A percentile compares a stretch with the other conserved stretches of the same genome.
phyloP scores from a whole-genome alignment of 306 rosid species.

The Malus asiatica region DNA sequence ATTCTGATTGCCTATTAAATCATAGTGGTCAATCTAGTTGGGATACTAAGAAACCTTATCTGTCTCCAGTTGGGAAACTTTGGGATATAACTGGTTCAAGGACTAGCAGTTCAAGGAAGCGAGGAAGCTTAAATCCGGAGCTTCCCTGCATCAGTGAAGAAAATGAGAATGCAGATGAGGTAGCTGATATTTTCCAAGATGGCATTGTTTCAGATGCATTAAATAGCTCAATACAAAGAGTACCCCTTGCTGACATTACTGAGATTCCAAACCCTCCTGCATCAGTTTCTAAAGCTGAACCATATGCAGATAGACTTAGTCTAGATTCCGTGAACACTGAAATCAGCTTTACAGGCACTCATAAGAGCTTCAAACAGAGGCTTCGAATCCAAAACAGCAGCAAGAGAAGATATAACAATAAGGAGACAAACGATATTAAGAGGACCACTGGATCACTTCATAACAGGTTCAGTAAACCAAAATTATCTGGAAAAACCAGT shows the following conservation, averaged over 20 bases:
- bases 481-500: conserved; percentile 49
- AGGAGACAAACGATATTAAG: conserved; percentile 44
- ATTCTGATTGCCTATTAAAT: conserved; percentile 44
- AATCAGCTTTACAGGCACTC: conserved; percentile 40
- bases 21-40: conserved; percentile 27
- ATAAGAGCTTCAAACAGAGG: conserved; percentile 37
- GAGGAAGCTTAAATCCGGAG: conserved; percentile 50
- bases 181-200: conserved; percentile 32
- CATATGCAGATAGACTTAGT: conserved; percentile 31
- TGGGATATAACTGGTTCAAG: conserved; percentile 57
- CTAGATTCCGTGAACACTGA: conserved; percentile 47
- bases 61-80: conserved; percentile 61
- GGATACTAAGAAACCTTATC: conserved; percentile 30
- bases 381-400: conserved; percentile 32
- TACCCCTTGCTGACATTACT: conserved; percentile 50
- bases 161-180: conserved; percentile 67
- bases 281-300: conserved; percentile 44
- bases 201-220: conserved; percentile 25
- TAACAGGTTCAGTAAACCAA: conserved; percentile 44
- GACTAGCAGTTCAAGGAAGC: conserved; percentile 64
- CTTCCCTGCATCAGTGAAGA: conserved; percentile 90
- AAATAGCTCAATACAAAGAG: conserved; percentile 30
- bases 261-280: conserved; percentile 34
- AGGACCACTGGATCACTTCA: conserved; percentile 38
- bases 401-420: conserved; percentile 33